Evolutionary conservation across 2,329 filamentous ascomycete genomes (phyloP), one percentile per base, ranked within the genome.

Genomic region (Penicillium fuscoglaucum): DNA sequence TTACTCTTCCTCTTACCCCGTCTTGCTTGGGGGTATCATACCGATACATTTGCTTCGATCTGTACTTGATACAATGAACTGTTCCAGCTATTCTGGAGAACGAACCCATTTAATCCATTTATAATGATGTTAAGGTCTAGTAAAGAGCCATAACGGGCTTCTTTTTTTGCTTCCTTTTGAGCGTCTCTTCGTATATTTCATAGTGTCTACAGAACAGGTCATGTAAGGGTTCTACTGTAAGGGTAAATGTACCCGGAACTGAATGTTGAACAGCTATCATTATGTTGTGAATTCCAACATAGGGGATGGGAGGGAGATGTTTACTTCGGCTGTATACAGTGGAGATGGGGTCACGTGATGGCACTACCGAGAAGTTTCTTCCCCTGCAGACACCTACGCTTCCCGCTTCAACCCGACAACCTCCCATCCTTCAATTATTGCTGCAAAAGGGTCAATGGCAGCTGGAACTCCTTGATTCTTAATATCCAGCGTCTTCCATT

Each of bases 341-440:
- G 52, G 52, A 26, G 19, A 33, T 44, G 17, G 0, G n/a, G 6
- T 60, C 66, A 69, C 65, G 66, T 69, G 67, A 68, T 41, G 26
- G 4, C 47, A 64, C 61, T 59, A 63, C 60, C 47, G 64, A 69
- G 70, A 72, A 72, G 67, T 71, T 71, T 72, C 69, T 72, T 69
- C 66, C 58, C 61, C 58, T 58, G 39, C 62, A 52, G 57, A 61
- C 59, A 65, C 52, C 60, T 61, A 59, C 44, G 52, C 55, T 55
- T 52, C 55, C 52, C 47, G 40, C 43, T 33, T 8, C 43, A 54
- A 50, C 59, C 50, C 57, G 53, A 56, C 50, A 50, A 52, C 47
- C 51, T 45, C 39, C 48, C 55, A 58, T 54, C 48, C 51, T 61
- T 49, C 65, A 65, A 67, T 71, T 66, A 61, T 53, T 39, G 47